phyloP scores from a whole-genome alignment of 2,329 filamentous ascomycete species.

The Pseudocercospora musae region DNA sequence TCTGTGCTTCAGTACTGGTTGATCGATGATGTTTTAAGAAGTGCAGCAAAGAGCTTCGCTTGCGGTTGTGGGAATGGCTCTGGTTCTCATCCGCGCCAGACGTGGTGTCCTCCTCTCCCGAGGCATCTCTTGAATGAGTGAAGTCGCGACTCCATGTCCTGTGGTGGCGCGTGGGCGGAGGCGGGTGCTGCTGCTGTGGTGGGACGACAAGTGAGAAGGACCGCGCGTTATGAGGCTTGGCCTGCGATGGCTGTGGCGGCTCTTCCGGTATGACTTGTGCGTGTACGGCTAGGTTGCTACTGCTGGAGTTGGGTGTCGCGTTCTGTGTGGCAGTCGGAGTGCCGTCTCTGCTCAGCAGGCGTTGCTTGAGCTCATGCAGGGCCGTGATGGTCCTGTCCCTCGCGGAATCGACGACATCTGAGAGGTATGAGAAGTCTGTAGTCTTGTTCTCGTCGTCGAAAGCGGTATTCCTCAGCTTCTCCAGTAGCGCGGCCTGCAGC shows the following conservation, averaged over 20 bases:
- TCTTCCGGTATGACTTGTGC: conserved; percentile 1
- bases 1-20: conserved; percentile 19
- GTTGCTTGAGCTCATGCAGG: conserved; percentile 31
- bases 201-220: background rate
- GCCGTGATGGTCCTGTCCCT: conserved; percentile 32
- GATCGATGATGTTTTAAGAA: conserved; percentile 28
- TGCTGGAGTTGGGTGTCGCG: conserved; percentile 17
- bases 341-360: conserved; percentile 21
- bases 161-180: conserved; percentile 7
- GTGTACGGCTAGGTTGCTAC: conserved; percentile 12
- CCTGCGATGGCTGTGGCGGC: conserved; percentile 9
- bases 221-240: conserved; percentile 5
- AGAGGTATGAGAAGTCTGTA: conserved; percentile 30
- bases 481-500: conserved; percentile 30
- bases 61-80: conserved; percentile 14
- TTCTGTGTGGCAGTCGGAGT: background rate
- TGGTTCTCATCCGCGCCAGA: conserved; percentile 26
- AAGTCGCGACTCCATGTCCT: conserved; percentile 25
- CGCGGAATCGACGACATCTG: conserved; percentile 32
- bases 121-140: conserved; percentile 20
- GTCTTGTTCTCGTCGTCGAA: conserved; percentile 29
- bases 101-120: conserved; percentile 26
- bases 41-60: conserved; percentile 29
- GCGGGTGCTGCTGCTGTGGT: background rate
- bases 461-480: conserved; percentile 31